phyloP scores from a whole-genome alignment of 805 yeast genomes.

The Cyberlindnera subsufficiens region DNA sequence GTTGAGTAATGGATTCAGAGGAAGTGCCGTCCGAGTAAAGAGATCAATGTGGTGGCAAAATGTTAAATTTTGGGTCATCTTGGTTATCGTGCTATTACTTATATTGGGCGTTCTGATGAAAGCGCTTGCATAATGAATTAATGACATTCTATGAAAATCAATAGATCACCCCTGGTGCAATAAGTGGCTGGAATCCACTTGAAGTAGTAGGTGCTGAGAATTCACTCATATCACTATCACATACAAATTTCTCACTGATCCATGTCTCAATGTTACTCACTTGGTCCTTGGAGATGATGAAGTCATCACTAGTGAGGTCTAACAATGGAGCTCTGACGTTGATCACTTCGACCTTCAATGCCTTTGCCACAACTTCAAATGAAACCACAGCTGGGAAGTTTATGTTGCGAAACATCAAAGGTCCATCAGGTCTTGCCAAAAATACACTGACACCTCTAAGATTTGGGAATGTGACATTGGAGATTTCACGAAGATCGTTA shows the following conservation, averaged over 20 bases:
- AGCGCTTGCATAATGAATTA: conserved; percentile 26
- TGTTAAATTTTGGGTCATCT: conserved; percentile 41
- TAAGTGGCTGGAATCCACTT: no score
- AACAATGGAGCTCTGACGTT: not conserved
- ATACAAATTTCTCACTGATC: not conserved
- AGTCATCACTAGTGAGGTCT: not conserved
- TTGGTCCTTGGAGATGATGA: not conserved
- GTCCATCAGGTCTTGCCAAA: not conserved
- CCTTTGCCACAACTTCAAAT: not conserved
- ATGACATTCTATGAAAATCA: no score
- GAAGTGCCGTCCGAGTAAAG: conserved; percentile 44
- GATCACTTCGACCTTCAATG: not conserved
- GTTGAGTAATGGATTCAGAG: conserved; percentile 48
- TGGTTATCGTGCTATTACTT: conserved; percentile 60
- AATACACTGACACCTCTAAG: not conserved
- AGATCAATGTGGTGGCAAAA: conserved; percentile 54
- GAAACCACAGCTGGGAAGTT: not conserved
- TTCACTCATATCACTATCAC: not conserved
- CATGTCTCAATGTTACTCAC: not conserved
- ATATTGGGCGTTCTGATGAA: conserved; percentile 65
- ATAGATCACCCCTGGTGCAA: no score
- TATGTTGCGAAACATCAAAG: not conserved
- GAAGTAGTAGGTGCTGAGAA: no score
- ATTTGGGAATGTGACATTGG: not conserved
- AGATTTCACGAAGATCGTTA: not conserved